Base-by-base conservation (phyloP, 768 basidiomycete genomes). In the Russula griseocarnosa region DNA sequence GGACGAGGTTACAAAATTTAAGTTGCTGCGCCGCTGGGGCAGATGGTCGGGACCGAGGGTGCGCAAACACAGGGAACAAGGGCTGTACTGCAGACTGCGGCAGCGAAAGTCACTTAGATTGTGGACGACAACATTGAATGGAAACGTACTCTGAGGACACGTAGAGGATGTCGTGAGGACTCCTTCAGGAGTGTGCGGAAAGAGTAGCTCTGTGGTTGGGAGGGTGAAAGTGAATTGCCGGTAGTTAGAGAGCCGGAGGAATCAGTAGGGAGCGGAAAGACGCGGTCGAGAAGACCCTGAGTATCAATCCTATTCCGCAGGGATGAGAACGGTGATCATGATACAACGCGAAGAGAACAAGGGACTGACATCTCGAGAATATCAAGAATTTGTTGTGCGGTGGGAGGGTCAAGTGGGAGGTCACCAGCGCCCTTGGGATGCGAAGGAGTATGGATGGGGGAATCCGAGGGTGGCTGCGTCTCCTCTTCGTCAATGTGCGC, bases 271-370 rank as follows among this genome's bases (percentile, higher is more conserved):
- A 85, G 76, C 42, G 86, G 83, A 71, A 88, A 87, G 66, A 89
- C 86, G 69, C 90, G 86, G 78, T 92, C 90, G 11, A 93, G 83
- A 5, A 93, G 78, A 53, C 86, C 88, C 67, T 90, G 89, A 0
- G 80, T 80, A 73, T 93, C 91, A 65, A 84, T 76, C 69, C 88
- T 89, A 71, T n/a, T 34, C 53, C n/a, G 24, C 50, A 53, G 65
- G 7, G 42, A 50, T 69, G 60, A 61, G 51, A 59, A 61, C 24
- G 40, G 22, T 50, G 28, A 44, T 28, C 44, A 52, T 58, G 54
- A 40, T 67, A 40, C 24, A 18, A 52, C 55, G 49, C 40, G 34
- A 58, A 56, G 26, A 50, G 38, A 20, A 22, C 20, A 53, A 46
- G 0, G 34, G 18, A 76, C 79, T 63, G 65, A 86, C 85, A 78